Evolutionary conservation across 2,329 filamentous ascomycete genomes (phyloP).

Genomic region (Colletotrichum karsti): DNA sequence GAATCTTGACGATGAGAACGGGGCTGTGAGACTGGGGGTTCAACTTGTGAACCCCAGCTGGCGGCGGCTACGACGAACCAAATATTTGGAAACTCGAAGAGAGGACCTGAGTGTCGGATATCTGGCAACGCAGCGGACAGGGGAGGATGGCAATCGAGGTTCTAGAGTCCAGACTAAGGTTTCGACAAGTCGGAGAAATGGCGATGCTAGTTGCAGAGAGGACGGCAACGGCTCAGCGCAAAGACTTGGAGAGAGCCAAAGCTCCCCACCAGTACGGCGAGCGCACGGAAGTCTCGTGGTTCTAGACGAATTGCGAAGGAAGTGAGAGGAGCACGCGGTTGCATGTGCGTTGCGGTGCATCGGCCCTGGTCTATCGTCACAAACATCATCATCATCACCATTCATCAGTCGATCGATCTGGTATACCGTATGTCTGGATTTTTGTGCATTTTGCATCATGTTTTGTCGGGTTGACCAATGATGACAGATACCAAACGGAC

Average conservation of each 20-base stretch:
- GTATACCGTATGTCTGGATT: no score
- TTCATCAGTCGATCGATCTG: neutral
- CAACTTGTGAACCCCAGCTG: neutral
- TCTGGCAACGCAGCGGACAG: neutral
- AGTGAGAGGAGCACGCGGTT: neutral
- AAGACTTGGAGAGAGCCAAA: neutral
- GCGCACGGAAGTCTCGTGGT: constrained; percentile 10
- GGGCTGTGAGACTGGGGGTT: neutral
- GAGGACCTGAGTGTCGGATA: neutral
- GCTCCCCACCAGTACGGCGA: neutral
- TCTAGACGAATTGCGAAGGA: constrained; percentile 1
- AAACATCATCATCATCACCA: neutral
- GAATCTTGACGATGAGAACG: no score
- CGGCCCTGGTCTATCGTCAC: no score
- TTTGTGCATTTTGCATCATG: neutral
- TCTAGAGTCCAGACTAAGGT: neutral
- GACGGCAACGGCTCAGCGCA: neutral
- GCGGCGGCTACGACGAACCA: neutral
- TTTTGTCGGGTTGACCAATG: neutral
- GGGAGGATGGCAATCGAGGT: neutral
- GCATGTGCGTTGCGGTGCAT: neutral
- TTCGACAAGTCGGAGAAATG: constrained; percentile 17
- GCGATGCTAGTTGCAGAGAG: neutral
- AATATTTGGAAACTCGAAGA: neutral
- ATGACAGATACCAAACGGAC: neutral